These are phyloP conservation scores for Aleurites moluccanus DNA, from an alignment of 441 rosid genomes.

Conservation along the genomic window DNA sequence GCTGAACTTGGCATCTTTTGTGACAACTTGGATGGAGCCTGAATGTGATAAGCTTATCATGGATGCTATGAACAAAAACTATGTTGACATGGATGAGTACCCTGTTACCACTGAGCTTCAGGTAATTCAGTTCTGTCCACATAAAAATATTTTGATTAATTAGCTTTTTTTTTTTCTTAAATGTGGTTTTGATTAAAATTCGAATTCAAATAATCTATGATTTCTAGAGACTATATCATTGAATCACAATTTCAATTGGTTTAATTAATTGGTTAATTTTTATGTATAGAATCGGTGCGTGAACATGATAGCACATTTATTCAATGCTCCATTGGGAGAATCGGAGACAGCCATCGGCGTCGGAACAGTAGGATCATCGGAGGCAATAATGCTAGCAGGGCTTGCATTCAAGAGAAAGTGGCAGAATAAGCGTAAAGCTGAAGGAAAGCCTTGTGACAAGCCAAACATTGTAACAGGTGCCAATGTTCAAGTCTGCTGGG, in stretches of 20 bases:
- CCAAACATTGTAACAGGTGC: constrained; percentile 93
- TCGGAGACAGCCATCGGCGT: constrained; percentile 58
- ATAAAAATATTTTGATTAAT: too few species aligned
- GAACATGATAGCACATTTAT: constrained; percentile 67
- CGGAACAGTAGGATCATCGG: constrained; percentile 68
- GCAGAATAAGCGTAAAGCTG: constrained; percentile 72
- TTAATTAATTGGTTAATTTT: neutral
- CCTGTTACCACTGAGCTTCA: constrained; percentile 95
- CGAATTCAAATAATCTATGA: too few species aligned
- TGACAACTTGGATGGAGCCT: constrained; percentile 98
- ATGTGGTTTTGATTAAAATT: too few species aligned
- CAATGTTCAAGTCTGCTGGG: constrained; percentile 96
- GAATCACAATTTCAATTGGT: too few species aligned
- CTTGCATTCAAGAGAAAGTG: constrained; percentile 71
- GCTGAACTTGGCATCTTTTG: constrained; percentile 78
- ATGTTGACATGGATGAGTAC: constrained; percentile 93
- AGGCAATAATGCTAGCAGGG: constrained; percentile 76
- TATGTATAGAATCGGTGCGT: constrained; percentile 65
- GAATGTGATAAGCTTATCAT: constrained; percentile 95
- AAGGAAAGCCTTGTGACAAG: constrained; percentile 71
- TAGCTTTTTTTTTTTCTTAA: too few species aligned
- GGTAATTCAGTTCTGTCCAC: constrained; percentile 26
- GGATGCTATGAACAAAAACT: constrained; percentile 84
- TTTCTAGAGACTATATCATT: too few species aligned
- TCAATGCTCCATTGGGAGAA: constrained; percentile 56